These are phyloP conservation scores for Amoeboaphelidium protococcarum DNA, from an alignment of 371 early-diverging fungal species.

Conservation along the genomic window DNA sequence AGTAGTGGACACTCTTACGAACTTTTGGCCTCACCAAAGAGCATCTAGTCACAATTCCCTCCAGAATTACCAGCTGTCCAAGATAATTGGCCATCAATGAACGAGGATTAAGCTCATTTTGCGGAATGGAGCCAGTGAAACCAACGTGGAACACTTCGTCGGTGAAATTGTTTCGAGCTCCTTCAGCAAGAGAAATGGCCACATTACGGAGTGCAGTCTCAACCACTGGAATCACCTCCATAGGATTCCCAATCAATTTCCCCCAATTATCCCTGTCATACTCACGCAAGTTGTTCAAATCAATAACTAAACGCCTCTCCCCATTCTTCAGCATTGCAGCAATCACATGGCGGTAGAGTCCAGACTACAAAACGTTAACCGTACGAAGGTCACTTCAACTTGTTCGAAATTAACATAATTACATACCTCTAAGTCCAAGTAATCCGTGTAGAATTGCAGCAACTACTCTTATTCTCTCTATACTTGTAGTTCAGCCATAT, in stretches of 20 bases:
- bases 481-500: too few relatives aligned
- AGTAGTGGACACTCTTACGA: conserved; percentile 75
- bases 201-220: conserved; percentile 44
- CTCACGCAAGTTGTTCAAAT: conserved; percentile 59
- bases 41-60: conserved; percentile 97
- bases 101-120: conserved; percentile 66
- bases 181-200: conserved; percentile 12
- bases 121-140: conserved; percentile 82
- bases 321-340: too few relatives aligned
- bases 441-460: too few relatives aligned
- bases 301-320: conserved; percentile 52
- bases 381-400: too few relatives aligned
- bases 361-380: too few relatives aligned
- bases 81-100: conserved; percentile 54
- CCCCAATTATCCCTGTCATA: conserved; percentile 32
- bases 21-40: conserved; percentile 95
- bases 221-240: conserved; percentile 31
- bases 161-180: conserved; percentile 6
- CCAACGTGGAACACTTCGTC: conserved; percentile 42
- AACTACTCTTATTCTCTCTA: too few relatives aligned
- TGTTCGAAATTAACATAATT: too few relatives aligned
- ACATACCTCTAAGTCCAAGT: too few relatives aligned
- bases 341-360: too few relatives aligned
- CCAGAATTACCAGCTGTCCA: conserved; percentile 76
- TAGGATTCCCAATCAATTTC: conserved; percentile 18